Base-by-base conservation (phyloP, 2,329 filamentous ascomycete species). In the Claviceps quebecensis region DNA sequence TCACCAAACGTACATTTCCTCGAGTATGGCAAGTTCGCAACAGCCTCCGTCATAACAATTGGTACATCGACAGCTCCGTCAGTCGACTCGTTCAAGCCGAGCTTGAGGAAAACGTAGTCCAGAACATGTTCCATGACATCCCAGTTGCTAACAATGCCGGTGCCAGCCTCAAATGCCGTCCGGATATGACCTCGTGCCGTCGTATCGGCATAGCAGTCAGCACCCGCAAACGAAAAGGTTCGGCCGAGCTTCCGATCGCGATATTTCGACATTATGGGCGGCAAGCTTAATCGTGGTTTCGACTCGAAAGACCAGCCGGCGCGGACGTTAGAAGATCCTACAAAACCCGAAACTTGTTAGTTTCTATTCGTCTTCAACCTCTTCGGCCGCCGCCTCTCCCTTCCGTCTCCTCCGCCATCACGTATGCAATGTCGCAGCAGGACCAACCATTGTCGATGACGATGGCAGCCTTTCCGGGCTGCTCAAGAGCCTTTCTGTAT, bases 291-390 rank as follows among this genome's bases (percentile, higher is more conserved):
- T 56, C 87, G 81, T 1, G 93, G 93, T n/a, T 74, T 72, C 55
- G 81, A 73, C 62, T 97, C 91, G 63, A 95, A 95, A 7, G 90
- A 95, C 90, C 91, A 98, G 57, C 93, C 93, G 50, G 91, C 91
- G 68, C 94, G 88, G 54, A 96, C 81, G 36, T 83, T 75, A 50
- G 86, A 94, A 23, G 91, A 93, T 58, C 93, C 90, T 95, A 36
- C 13, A 26, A 41, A 34, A 22, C 14, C 17, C 7, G n/a, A 23
- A 14, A 14, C 5, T 7, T 47, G 44, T 51, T 8, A 51, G 44
- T n/a, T 34, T 23, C n/a, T 34, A n/a, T 40, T n/a, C 8, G 11
- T 38, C 5, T 44, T 38, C 34, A 4, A 34, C 16, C 13, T 16
- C 16, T 17, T 23, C 8, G 8, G 14, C 5, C 26, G 44, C 9